phyloP scores from a whole-genome alignment of 768 basidiomycete species.

The Dictyophora rubrovolvata region DNA sequence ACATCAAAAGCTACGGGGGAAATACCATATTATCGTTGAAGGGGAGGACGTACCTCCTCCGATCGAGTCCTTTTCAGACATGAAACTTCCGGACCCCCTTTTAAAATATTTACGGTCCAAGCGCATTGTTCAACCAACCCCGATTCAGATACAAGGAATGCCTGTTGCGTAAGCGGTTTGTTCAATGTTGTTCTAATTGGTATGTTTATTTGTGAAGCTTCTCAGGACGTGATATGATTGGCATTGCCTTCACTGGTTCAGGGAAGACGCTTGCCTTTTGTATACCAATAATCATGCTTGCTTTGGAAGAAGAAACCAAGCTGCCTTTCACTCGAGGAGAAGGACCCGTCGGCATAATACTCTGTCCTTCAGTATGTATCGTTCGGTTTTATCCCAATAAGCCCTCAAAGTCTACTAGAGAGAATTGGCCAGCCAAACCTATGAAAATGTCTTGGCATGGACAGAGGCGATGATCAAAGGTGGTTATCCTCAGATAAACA shows the following conservation, averaged over 20 bases:
- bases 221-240: constrained; percentile 93
- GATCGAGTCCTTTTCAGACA: constrained; percentile 89
- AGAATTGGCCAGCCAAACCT: constrained; percentile 94
- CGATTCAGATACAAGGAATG: constrained; percentile 95
- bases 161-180: constrained; percentile 69
- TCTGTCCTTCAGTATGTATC: constrained; percentile 68
- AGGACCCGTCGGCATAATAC: constrained; percentile 92
- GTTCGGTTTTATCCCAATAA: background rate
- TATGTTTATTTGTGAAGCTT: constrained; percentile 42
- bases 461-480: constrained; percentile 70
- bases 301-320: constrained; percentile 86
- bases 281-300: constrained; percentile 93
- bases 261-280: constrained; percentile 99
- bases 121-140: constrained; percentile 79
- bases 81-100: constrained; percentile 92
- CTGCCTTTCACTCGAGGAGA: constrained; percentile 87
- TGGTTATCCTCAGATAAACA: constrained; percentile 79
- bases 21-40: constrained; percentile 90
- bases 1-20: constrained; percentile 68
- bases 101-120: constrained; percentile 76
- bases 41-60: constrained; percentile 91
- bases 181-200: background rate
- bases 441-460: constrained; percentile 88
- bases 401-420: constrained; percentile 27
- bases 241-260: constrained; percentile 97